Evolutionary conservation across 495 filamentous ascomycete species (phyloP), one percentile per base, ranked within the genome.

Genomic region (Glutinoglossum americanum): DNA sequence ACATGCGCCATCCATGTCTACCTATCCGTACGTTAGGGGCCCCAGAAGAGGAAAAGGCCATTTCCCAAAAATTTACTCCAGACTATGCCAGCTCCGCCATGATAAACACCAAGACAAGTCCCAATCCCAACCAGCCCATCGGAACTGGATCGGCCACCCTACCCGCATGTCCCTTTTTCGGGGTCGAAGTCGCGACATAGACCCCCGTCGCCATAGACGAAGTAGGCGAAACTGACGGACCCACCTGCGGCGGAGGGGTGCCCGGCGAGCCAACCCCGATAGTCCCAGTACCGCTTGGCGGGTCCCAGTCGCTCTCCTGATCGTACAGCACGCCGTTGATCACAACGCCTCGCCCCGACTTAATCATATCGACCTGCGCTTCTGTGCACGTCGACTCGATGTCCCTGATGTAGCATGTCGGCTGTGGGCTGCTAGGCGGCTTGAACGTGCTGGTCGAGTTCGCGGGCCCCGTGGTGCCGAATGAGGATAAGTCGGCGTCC

Each of bases 321-420:
- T 65, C 67, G 59, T 83, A 82, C 65, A 75, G 70, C 2, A 78
- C 70, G 13, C 79, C 73, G 54, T 72, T 68, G 23, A 69, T 64
- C 53, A 76, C 67, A 1, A 70, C 63, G 17, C 74, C 70, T 26
- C 68, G 49, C 9, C 73, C 71, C 11, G 66, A 63, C 17, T 68
- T 60, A 32, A 83, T 70, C 61, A 67, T 70, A 17, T 60, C 60
- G 8, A 68, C 64, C 61, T 80, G 67, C 15, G 75, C 71, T 1
- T 66, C 49, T 3, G 64, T 73, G 62, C 82, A 85, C 3, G 77
- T 76, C 8, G 60, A 61, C 1, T 58, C 57, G 17, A 78, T 68
- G 55, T 67, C 67, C 41, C 81, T 73, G 7, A 83, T 57, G 67
- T 73, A 85, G 65, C 82, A 85, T 10, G 72, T 78, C 8, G 69